Evolutionary conservation across 176 grass and related monocot genomes (phyloP), one percentile per base, ranked within the genome.

Genomic region (Triticum urartu): DNA sequence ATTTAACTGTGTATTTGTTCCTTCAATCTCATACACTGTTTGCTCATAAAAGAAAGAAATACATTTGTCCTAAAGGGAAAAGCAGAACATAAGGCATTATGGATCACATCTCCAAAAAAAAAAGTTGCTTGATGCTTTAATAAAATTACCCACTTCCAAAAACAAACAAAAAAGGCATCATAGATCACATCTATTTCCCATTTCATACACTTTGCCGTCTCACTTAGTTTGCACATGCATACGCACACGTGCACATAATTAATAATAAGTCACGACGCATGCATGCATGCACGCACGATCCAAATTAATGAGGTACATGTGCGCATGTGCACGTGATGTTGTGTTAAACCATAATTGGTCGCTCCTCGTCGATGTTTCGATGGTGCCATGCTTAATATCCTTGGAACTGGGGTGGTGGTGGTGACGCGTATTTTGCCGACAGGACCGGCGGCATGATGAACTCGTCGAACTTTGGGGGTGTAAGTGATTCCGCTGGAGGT

Each of bases 401-500:
- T 79, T 88, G 47, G 88, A 90, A 93, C 14, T 65, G 79, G 3
- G 92, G 92, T 0, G 92, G 92, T 3, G 92, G 92, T 0, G 89
- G 92, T 0, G 89, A 91, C 0, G 89, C 86, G 39, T 93, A 91
- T 1, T 82, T 69, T 11, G 72, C 77, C 22, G 61, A 80, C 83
- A 90, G 73, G 14, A 88, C 25, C 10, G 92, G 89, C 1, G 89
- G 92, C 10, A 93, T 84, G 72, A 93, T 68, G 43, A 90, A 35
- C 5, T 82, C 68, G 4, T 83, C 68, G 20, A 90, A 90, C 2
- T 79, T 5, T 2, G 88, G 87, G 24, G 82, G 83, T 45, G 82
- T 6, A 18, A 30, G 14, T 12, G 69, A 50, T 61, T 78, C 74
- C 9, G 86, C 30, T 4, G 50, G 67, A 36, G 67, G 65, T 71